phyloP scores from a whole-genome alignment of 176 grass and related monocot genomes.

The Zizania latifolia region DNA sequence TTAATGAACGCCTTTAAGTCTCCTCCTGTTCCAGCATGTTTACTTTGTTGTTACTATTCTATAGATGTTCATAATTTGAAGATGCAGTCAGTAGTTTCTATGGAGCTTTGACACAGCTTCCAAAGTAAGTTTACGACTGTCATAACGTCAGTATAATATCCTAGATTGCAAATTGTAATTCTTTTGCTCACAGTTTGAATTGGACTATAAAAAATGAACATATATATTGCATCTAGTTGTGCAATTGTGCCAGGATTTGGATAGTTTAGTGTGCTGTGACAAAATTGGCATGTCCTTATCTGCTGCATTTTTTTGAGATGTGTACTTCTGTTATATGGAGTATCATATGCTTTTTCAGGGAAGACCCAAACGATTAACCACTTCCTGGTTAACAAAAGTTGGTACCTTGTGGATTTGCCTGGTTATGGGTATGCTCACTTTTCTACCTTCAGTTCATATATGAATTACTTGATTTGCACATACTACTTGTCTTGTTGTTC shows the following conservation, averaged over 20 bases:
- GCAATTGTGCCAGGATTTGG: neutral
- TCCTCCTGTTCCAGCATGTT: neutral
- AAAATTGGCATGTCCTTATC: neutral
- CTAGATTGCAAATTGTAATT: too few species aligned
- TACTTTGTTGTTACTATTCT: neutral
- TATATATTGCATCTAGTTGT: neutral
- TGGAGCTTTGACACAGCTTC: neutral
- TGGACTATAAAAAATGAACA: neutral
- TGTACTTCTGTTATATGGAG: neutral
- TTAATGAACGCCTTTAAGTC: neutral
- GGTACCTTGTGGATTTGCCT: conserved; percentile 93
- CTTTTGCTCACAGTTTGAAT: too few species aligned
- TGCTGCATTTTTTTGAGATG: neutral
- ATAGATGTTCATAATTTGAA: neutral
- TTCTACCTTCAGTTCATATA: neutral
- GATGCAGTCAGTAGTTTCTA: neutral
- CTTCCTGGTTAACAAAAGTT: conserved; percentile 90
- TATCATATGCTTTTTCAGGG: conserved; percentile 37
- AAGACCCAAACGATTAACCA: conserved; percentile 96
- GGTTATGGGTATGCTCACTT: conserved; percentile 71
- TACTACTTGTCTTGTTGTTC: neutral
- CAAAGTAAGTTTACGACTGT: neutral
- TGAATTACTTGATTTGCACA: neutral
- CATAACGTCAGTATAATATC: neutral
- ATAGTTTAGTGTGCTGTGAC: neutral